These are phyloP conservation scores for Mucor indicus DNA, from an alignment of 371 early-diverging fungal species.

Conservation along the genomic window DNA sequence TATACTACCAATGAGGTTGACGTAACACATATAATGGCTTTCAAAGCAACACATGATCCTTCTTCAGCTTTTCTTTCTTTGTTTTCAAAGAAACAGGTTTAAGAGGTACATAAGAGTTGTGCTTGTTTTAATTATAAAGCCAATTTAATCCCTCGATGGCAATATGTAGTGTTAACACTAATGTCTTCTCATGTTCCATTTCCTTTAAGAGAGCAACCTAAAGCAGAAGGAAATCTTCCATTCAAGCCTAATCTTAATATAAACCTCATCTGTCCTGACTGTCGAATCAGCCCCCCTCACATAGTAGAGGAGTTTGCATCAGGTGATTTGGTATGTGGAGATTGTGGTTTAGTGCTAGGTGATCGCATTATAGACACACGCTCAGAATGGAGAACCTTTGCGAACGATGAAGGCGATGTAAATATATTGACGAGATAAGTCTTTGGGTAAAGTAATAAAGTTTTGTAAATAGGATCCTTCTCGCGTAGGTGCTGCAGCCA, in stretches of 20 bases:
- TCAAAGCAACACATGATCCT: too few relatives aligned
- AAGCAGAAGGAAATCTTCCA: constrained; percentile 24
- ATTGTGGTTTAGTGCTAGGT: constrained; percentile 95
- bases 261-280: constrained; percentile 72
- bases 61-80: too few relatives aligned
- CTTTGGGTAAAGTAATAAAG: too few relatives aligned
- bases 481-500: constrained; percentile 98
- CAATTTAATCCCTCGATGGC: too few relatives aligned
- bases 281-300: constrained; percentile 80
- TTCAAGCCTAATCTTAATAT: constrained; percentile 59
- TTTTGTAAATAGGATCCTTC: constrained; percentile 77
- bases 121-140: too few relatives aligned
- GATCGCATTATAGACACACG: constrained; percentile 98
- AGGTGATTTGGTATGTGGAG: constrained; percentile 94
- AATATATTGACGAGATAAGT: background rate
- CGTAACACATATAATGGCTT: too few relatives aligned
- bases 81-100: too few relatives aligned
- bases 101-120: too few relatives aligned
- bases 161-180: too few relatives aligned
- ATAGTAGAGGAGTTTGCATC: constrained; percentile 95
- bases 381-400: constrained; percentile 99
- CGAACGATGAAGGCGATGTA: constrained; percentile 87
- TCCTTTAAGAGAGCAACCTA: constrained; percentile 36
- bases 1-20: too few relatives aligned
- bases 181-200: constrained; percentile 40